Evolutionary conservation across 257 asterid species (phyloP).

Genomic region (Eucommia ulmoides): DNA sequence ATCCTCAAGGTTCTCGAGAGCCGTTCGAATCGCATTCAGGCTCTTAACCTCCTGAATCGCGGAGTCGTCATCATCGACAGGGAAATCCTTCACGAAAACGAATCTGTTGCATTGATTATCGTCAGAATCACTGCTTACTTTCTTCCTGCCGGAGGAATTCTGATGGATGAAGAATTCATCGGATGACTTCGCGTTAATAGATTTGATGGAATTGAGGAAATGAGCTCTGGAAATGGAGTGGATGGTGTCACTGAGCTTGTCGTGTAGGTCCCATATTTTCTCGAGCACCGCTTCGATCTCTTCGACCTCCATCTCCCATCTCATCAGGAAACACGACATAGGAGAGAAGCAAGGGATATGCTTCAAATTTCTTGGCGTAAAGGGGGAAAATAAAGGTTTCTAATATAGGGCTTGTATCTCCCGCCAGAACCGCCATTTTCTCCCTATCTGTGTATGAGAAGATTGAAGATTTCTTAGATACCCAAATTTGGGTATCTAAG

Average conservation of each 20-base stretch:
- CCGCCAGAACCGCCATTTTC: no score
- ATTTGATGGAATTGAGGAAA: constrained; percentile 55
- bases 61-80: constrained; percentile 41
- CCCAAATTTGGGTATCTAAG: no score
- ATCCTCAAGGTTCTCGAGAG: constrained; percentile 90
- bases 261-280: constrained; percentile 91
- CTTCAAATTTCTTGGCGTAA: no score
- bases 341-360: no score
- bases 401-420: no score
- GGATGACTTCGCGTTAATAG: constrained; percentile 25
- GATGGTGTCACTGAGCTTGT: constrained; percentile 89
- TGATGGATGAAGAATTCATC: constrained; percentile 27
- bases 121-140: constrained; percentile 25
- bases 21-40: constrained; percentile 71
- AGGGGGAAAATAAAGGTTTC: no score
- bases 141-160: constrained; percentile 15
- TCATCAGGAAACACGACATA: constrained; percentile 35
- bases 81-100: constrained; percentile 65
- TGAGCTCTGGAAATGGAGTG: constrained; percentile 82
- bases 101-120: constrained; percentile 26
- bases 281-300: constrained; percentile 81
- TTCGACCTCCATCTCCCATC: constrained; percentile 82
- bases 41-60: constrained; percentile 88
- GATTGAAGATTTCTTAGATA: no score
- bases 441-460: no score